phyloP scores from a whole-genome alignment of 23 red algal genomes.

The Gracilaria gracilis region DNA sequence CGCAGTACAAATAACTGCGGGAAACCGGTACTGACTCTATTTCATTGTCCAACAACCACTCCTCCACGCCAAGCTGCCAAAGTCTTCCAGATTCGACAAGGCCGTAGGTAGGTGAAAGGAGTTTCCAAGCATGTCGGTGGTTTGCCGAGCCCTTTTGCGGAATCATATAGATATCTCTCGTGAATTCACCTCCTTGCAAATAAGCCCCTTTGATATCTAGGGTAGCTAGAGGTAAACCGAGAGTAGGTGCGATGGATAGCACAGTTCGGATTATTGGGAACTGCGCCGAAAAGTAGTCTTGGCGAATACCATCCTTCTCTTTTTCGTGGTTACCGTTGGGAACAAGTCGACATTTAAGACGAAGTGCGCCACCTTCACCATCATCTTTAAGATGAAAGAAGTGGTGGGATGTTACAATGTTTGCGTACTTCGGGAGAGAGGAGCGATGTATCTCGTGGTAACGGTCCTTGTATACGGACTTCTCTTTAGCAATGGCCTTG shows the following conservation, averaged over 20 bases:
- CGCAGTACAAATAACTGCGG: not conserved
- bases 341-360: not conserved
- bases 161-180: constrained; percentile 7
- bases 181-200: constrained; percentile 13
- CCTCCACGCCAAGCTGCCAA: not conserved
- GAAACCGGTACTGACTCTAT: not conserved
- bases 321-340: constrained; percentile 33
- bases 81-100: constrained; percentile 19
- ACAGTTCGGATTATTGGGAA: constrained; percentile 18
- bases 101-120: constrained; percentile 9
- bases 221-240: not conserved
- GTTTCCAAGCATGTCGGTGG: not conserved
- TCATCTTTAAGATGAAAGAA: constrained; percentile 45
- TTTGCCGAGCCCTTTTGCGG: not conserved
- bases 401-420: constrained; percentile 29
- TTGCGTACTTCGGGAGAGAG: constrained; percentile 4
- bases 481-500: constrained; percentile 35
- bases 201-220: constrained; percentile 48
- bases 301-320: not conserved
- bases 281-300: constrained; percentile 4
- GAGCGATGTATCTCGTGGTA: not conserved
- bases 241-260: constrained; percentile 4
- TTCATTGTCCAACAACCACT: not conserved
- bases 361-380: not conserved
- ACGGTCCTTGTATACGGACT: not conserved